Base-by-base conservation (phyloP, 2,329 filamentous ascomycete species). In the Aspergillus intermedius region DNA sequence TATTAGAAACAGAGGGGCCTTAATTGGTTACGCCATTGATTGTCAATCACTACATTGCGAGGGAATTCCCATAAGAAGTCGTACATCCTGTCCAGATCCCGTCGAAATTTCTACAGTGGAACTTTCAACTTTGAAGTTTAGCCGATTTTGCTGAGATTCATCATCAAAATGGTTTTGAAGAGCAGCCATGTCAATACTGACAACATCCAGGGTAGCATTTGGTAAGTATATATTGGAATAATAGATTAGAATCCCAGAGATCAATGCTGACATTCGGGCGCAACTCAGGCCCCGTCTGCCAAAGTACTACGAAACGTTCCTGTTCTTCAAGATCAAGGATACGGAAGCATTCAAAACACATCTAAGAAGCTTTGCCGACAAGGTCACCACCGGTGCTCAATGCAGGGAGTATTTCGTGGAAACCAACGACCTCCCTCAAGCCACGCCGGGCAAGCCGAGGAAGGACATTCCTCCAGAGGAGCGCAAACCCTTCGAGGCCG, bases 161-260 rank as follows among this genome's bases (percentile, higher is more conserved):
- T 19, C 15, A 7, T 9, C 35, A 19, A 21, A 10, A 39, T 39
- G 35, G 15, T 17, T 21, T 6, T 13, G 9, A 32, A 32, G 30
- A 35, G 19, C 25, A 12, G 23, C 25, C 7, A 42, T 42, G 30
- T 46, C 10, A 28, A 49, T 13, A 49, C 35, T 32, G 37, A 42
- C n/a, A 54, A 56, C 35, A 53, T 56, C 6, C 54, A 56, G 42
- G 54, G 54, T 9, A 45, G 54, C 42, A 45, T 56, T 25, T 56
- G 54, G 54, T 40, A 21, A 39, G 35, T 6, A 39, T 39, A 13
- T 13, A 37, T 37, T 7, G 30, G 30, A 19, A 15, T n/a, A 40
- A 32, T 32, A 32, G 30, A 3, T 32, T 32, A 32, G 30, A 32
- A 19, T 3, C 3, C 37, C 17, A 17, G 15, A 10, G 4, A 6